A percentile compares a stretch with the other conserved stretches of the same genome.
Evolutionary conservation across 2,329 filamentous ascomycete species (phyloP).

Genomic region (Teratosphaeria destructans): DNA sequence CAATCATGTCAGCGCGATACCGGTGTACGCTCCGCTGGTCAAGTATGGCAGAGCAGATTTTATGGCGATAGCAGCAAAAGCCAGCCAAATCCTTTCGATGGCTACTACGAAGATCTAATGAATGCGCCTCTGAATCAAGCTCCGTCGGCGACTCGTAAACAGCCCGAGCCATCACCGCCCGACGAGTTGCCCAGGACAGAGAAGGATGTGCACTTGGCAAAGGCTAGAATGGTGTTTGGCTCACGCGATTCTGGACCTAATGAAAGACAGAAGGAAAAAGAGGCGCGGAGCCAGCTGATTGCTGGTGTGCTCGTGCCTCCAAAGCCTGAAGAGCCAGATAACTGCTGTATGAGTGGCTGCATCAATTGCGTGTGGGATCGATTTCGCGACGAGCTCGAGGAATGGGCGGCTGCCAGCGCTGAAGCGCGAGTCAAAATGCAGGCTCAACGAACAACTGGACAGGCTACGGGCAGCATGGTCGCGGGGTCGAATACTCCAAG

Average conservation of each 20-base stretch:
- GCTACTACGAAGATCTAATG: slow-evolving; percentile 17
- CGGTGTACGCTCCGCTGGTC: not conserved
- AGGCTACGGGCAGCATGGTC: slow-evolving; percentile 27
- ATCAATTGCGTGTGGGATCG: slow-evolving; percentile 95
- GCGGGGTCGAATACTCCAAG: slow-evolving; percentile 32
- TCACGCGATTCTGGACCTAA: slow-evolving; percentile 64
- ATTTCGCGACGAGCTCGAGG: slow-evolving; percentile 84
- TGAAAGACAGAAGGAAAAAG: slow-evolving; percentile 53
- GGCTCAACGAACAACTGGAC: slow-evolving; percentile 18
- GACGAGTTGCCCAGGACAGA: slow-evolving; percentile 35
- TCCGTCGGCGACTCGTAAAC: slow-evolving; percentile 3
- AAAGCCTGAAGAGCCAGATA: slow-evolving; percentile 79
- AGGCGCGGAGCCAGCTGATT: slow-evolving; percentile 51
- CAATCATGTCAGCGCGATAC: not conserved
- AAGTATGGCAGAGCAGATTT: not conserved
- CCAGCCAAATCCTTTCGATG: slow-evolving; percentile 8
- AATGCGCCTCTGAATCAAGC: slow-evolving; percentile 7
- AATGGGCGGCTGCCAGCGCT: slow-evolving; percentile 59
- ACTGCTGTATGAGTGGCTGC: slow-evolving; percentile 98
- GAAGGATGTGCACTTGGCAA: slow-evolving; percentile 45
- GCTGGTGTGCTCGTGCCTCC: slow-evolving; percentile 74
- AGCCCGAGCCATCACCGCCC: slow-evolving; percentile 14
- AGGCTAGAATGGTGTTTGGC: slow-evolving; percentile 67
- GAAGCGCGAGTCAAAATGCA: slow-evolving; percentile 50
- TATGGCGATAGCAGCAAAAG: not conserved